Evolutionary conservation across 225 moss, liverwort and hornwort species (phyloP), one percentile per base, ranked within the genome.

Genomic region (Anthoceros angustus): DNA sequence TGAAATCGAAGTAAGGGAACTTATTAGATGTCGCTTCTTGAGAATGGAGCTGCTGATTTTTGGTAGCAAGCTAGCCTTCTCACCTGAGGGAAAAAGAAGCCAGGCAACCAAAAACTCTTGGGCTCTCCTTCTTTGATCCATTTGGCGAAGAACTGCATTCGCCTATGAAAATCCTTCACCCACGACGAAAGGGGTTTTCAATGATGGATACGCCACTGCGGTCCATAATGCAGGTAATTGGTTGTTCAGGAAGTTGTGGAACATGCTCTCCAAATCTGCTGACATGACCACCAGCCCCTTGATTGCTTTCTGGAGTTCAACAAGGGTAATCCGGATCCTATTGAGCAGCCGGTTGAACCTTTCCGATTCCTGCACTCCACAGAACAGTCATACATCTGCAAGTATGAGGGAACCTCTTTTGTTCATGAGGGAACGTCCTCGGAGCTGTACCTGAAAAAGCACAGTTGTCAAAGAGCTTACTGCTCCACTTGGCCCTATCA

Each of bases 251-350:
- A 95, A 86, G 42, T 77, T 90, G 64, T 86, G 84, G 24, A 88
- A 95, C 94, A 95, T 95, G 62, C 88, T 84, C 68, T 95, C 94
- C 0, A 95, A 68, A 50, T 95, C 94, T 0, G 83, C 48, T 0
- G 94, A 95, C 94, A 95, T 95, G 0, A 95, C 86, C n/a, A 90
- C 88, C 0, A 90, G 65, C 12, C 94, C 94, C 73, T 95, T 95
- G 23, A 95, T 90, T 65, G 90, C 94, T 64, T 80, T 65, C 71
- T 88, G 90, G n/a, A 95, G 75, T 40, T 95, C 94, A 41, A 66
- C 63, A 25, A 95, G 67, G 7, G 90, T 95, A 39, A 82, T 80
- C 8, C 71, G 68, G 83, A 95, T 88, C n/a, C 81, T 78, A 69
- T 61, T 76, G 0, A 90, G 60, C 10, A 95, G 83, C 23, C 82